phyloP scores from a whole-genome alignment of 2,329 filamentous ascomycete genomes.

The Neophaeococcomyces aloes region DNA sequence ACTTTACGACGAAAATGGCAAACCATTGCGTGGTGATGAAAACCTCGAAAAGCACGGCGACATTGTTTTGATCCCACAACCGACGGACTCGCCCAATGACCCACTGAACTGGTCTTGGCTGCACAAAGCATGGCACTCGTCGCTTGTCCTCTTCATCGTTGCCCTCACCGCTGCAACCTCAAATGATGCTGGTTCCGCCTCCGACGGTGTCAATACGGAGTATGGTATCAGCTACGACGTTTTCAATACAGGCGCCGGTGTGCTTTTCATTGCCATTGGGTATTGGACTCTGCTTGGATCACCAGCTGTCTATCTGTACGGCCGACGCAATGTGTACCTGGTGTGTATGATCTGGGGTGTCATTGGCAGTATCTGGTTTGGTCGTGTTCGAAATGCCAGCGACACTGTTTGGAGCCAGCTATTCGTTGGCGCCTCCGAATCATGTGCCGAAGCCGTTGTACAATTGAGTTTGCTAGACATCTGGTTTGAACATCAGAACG shows the following conservation, averaged over 20 bases:
- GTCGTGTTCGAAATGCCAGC: slow-evolving; percentile 31
- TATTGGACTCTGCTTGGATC: slow-evolving; percentile 46
- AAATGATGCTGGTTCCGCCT: slow-evolving; percentile 45
- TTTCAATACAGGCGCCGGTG: slow-evolving; percentile 48
- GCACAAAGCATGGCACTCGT: slow-evolving; percentile 43
- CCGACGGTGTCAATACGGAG: slow-evolving; percentile 41
- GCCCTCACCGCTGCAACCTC: slow-evolving; percentile 47
- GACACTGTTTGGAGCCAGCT: slow-evolving; percentile 47
- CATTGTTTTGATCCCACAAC: slow-evolving; percentile 44
- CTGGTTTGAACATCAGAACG: slow-evolving; percentile 49
- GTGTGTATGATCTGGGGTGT: slow-evolving; percentile 42
- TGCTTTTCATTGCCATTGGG: slow-evolving; percentile 47
- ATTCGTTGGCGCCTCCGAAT: slow-evolving; percentile 48
- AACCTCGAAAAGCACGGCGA: slow-evolving; percentile 29
- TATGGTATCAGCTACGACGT: slow-evolving; percentile 42
- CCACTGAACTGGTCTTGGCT: slow-evolving; percentile 42
- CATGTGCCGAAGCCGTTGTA: slow-evolving; percentile 46
- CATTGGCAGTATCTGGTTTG: slow-evolving; percentile 46
- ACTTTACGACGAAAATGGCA: slow-evolving; percentile 19
- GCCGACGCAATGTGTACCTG: slow-evolving; percentile 45
- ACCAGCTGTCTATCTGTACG: slow-evolving; percentile 45
- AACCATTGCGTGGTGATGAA: slow-evolving; percentile 13
- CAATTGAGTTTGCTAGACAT: slow-evolving; percentile 49
- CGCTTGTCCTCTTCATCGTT: slow-evolving; percentile 44
- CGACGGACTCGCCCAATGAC: slow-evolving; percentile 44